Percentiles rank a stretch among this genome's conserved stretches.
These are phyloP conservation scores for Murraya paniculata DNA, from an alignment of 345 rosid genomes.

Conservation along the genomic window DNA sequence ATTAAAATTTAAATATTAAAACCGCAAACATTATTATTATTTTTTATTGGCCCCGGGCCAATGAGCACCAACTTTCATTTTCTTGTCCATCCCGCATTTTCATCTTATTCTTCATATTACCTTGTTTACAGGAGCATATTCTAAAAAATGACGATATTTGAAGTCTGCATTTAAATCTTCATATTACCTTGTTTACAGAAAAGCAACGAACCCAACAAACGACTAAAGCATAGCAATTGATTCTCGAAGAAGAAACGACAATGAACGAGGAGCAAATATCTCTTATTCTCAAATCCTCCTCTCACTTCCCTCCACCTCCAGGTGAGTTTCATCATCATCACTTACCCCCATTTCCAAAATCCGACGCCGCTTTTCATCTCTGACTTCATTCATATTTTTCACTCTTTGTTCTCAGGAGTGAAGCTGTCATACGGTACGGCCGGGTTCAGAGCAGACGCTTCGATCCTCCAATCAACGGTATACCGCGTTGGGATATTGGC, in stretches of 20 bases:
- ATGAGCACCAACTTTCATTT: too few species aligned
- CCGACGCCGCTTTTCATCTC: not conserved
- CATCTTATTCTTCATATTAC: too few species aligned
- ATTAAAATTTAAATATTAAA: too few species aligned
- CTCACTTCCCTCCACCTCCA: conserved; percentile 55
- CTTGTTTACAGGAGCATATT: too few species aligned
- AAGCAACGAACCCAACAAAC: not conserved
- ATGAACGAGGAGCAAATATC: conserved; percentile 64
- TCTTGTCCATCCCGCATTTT: too few species aligned
- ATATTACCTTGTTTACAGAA: too few species aligned
- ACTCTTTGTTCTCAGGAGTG: conserved; percentile 32
- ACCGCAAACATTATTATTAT: too few species aligned
- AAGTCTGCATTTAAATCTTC: too few species aligned
- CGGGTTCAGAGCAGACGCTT: conserved; percentile 82
- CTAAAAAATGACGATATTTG: too few species aligned
- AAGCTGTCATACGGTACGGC: conserved; percentile 85
- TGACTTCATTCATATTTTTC: not conserved
- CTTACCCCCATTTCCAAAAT: not conserved
- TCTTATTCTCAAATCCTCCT: conserved; percentile 45
- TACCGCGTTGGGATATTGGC: conserved; percentile 79
- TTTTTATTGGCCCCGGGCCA: too few species aligned
- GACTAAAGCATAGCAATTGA: not conserved
- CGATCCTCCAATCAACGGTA: conserved; percentile 67
- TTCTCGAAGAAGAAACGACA: not conserved
- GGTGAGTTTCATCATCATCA: conserved; percentile 19